Evolutionary conservation across 2,329 filamentous ascomycete genomes (phyloP).

Genomic region (Fusarium sp.): DNA sequence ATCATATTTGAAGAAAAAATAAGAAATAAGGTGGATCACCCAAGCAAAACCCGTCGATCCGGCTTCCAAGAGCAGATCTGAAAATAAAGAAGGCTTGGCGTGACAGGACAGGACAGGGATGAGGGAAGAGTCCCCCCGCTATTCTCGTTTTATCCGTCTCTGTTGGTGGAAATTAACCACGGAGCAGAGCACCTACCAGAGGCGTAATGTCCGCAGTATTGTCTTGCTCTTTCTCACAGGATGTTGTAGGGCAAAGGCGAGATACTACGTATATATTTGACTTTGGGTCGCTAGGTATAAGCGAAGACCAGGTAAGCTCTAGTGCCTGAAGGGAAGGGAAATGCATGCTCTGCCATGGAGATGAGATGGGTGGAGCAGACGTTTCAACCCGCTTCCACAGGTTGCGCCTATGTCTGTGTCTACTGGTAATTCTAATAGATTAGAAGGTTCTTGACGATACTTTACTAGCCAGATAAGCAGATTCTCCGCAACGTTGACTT

Average conservation of each 20-base stretch:
- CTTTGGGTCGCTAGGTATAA: background rate
- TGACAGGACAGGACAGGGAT: background rate
- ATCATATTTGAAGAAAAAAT: slow-evolving; percentile 7
- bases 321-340: background rate
- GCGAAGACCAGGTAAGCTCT: slow-evolving; percentile 7
- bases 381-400: slow-evolving; percentile 18
- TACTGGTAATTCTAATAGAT: too few relatives aligned
- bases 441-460: too few relatives aligned
- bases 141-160: slow-evolving; percentile 16
- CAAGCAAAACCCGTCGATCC: slow-evolving; percentile 27
- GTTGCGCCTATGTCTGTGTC: too few relatives aligned
- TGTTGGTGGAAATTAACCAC: slow-evolving; percentile 31
- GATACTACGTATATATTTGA: background rate
- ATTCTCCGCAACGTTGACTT: slow-evolving; percentile 9
- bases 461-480: too few relatives aligned
- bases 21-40: slow-evolving; percentile 16
- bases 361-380: slow-evolving; percentile 14
- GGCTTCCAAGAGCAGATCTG: slow-evolving; percentile 35
- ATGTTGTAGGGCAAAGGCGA: background rate
- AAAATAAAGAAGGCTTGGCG: slow-evolving; percentile 32
- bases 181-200: slow-evolving; percentile 21
- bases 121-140: slow-evolving; percentile 1
- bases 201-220: slow-evolving; percentile 21
- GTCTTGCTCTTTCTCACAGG: background rate
- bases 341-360: slow-evolving; percentile 8